Evolutionary conservation across 805 yeast species (phyloP), one percentile per base, ranked within the genome.

Genomic region (Candida berthetii): DNA sequence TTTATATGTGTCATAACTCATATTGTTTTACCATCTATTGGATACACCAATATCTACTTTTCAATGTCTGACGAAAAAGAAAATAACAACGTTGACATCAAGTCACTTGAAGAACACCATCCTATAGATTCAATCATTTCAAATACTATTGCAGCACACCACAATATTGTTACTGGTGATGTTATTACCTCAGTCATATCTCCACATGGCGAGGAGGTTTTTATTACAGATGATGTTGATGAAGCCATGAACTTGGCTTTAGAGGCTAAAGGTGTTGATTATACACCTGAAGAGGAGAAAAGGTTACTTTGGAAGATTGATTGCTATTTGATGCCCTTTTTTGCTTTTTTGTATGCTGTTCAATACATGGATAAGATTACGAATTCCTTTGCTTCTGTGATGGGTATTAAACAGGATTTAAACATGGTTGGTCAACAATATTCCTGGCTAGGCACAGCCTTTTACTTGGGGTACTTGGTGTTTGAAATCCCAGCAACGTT

Each of bases 391-490:
- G 71, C 72, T 2, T 48, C 70, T 1, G 52, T 68, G 24, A 55
- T 65, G 48, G 72, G 72, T 2, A 45, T 69, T 40, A 46, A 58
- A 36, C 29, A 43, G 22, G 74, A 66, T 43, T 48, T 65, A 41
- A 42, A 59, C 13, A 64, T 72, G 64, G 40, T 39, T 14, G 70
- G 75, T 25, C 48, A 48, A 25, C 52, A 61, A 39, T 72, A 65
- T 43, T 55, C 69, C 13, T 71, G 76, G 75, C 61, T 64, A 11
- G 72, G 72, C 1, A 58, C 70, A 19, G 56, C 67, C 3, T 72
- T 72, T 42, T 71, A 71, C 48, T 55, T 71, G 27, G 77, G 74
- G 0, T 76, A 74, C 50, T 50, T 76, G 44, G 62, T 60, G 4
- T 72, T 70, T 43, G 72, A 68, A 40, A 64, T 62, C 38, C 79